Conservation (phyloP, 352 stramenopile species). For the Thalassiosira sp. region DNA sequence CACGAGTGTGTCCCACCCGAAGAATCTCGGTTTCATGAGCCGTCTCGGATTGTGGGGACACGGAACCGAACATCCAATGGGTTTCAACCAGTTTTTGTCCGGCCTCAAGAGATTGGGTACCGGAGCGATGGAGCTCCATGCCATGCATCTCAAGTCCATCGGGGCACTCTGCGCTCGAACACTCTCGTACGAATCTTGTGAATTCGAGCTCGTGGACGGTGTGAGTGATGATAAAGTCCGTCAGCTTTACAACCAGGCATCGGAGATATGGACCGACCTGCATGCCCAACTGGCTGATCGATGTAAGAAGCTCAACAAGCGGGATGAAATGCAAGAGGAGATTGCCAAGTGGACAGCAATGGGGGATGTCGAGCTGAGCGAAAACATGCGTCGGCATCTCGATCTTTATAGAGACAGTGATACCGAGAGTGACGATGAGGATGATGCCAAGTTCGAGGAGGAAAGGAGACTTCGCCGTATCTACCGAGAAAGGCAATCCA, state of each 20-base stretch:
- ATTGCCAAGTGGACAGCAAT: conserved; percentile 5
- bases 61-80: conserved; percentile 28
- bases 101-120: conserved; percentile 80
- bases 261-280: conserved; percentile 40
- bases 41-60: conserved; percentile 82
- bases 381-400: conserved; percentile 23
- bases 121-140: conserved; percentile 83
- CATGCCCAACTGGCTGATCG: conserved; percentile 1
- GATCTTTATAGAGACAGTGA: conserved; percentile 29
- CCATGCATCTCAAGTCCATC: conserved; percentile 83
- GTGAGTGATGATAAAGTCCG: conserved; percentile 35
- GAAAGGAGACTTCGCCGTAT: conserved; percentile 31
- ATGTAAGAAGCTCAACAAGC: conserved; percentile 5
- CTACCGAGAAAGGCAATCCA: conserved; percentile 32
- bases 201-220: conserved; percentile 63
- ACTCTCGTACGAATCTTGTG: conserved; percentile 66
- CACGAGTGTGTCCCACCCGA: conserved; percentile 75
- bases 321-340: conserved; percentile 18
- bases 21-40: conserved; percentile 83
- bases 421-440: conserved; percentile 27
- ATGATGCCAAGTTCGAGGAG: conserved; percentile 22
- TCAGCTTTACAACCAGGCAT: conserved; percentile 38
- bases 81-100: conserved; percentile 75
- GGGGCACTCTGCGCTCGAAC: conserved; percentile 70
- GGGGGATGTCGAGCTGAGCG: conserved; percentile 5